Conservation (phyloP, 805 yeast species). For the Tetrapisispora arboricola region DNA sequence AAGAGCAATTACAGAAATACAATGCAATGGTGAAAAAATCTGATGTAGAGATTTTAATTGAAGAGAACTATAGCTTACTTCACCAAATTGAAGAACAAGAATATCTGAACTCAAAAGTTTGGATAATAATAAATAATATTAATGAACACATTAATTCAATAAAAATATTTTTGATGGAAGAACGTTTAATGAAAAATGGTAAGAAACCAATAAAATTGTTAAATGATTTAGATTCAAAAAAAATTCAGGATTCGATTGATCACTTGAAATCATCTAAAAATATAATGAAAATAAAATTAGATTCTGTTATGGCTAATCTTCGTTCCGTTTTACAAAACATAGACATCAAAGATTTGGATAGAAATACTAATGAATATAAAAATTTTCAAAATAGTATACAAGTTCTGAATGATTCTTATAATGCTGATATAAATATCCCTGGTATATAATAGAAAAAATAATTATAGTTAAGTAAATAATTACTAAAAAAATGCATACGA, state of each 20-base stretch:
- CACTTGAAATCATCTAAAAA: constrained; percentile 5
- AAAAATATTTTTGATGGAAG: constrained; percentile 23
- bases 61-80: constrained; percentile 20
- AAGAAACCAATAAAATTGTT: not conserved
- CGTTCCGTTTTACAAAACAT: constrained; percentile 8
- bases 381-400: constrained; percentile 13
- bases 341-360: constrained; percentile 11
- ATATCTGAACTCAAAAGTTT: constrained; percentile 18
- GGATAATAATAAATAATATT: constrained; percentile 19
- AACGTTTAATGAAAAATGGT: constrained; percentile 16
- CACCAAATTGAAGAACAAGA: constrained; percentile 25
- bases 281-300: constrained; percentile 10
- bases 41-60: constrained; percentile 13
- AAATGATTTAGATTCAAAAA: not conserved
- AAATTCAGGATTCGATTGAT: not conserved
- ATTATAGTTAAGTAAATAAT: not conserved
- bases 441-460: not conserved
- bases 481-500: not conserved
- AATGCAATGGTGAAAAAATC: constrained; percentile 7
- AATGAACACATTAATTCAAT: constrained; percentile 23
- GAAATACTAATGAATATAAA: constrained; percentile 6
- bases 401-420: constrained; percentile 7
- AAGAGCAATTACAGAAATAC: constrained; percentile 7
- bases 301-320: constrained; percentile 10
- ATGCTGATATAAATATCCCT: not conserved